Conservation (phyloP, 164 flowering plant genomes). For the Saururus chinensis region DNA sequence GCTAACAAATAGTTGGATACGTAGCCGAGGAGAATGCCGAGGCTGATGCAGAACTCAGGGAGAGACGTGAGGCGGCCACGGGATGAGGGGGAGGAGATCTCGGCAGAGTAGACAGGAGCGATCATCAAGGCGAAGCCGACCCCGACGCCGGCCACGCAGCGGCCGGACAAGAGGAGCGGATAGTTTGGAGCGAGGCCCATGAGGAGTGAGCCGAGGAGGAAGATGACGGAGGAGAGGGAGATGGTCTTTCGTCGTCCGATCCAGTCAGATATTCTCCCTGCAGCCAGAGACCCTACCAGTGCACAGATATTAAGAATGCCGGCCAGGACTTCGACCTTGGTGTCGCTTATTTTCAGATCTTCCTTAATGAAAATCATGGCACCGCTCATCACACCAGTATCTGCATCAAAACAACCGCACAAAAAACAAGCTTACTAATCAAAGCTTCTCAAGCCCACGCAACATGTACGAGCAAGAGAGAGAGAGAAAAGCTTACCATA, state of each 20-base stretch:
- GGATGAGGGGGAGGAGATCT: conserved; percentile 10
- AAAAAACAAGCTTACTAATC: not conserved
- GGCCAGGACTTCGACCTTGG: conserved; percentile 6
- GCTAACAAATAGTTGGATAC: conserved; percentile 11
- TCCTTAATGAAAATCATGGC: conserved; percentile 9
- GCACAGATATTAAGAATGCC: conserved; percentile 9
- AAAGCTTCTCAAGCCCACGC: not conserved
- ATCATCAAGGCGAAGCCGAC: conserved; percentile 14
- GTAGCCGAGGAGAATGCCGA: conserved; percentile 10
- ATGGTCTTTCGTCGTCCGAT: conserved; percentile 14
- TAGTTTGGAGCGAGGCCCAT: conserved; percentile 13
- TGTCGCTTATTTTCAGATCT: conserved; percentile 6
- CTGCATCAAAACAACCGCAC: not conserved
- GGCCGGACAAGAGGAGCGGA: conserved; percentile 10
- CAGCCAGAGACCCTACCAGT: conserved; percentile 6
- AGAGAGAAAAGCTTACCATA: not conserved
- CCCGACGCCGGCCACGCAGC: conserved; percentile 15
- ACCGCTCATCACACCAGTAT: conserved; percentile 18
- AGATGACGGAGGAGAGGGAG: conserved; percentile 8
- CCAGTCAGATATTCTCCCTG: conserved; percentile 13
- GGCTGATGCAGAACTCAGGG: conserved; percentile 12
- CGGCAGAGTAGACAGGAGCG: conserved; percentile 15
- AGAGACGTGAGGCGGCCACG: conserved; percentile 15
- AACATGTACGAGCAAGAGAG: too few species aligned
- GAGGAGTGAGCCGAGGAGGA: conserved; percentile 8